Percentiles rank a stretch among this genome's conserved stretches.
phyloP scores from a whole-genome alignment of 345 rosid species.

The Hirschfeldia incana region DNA sequence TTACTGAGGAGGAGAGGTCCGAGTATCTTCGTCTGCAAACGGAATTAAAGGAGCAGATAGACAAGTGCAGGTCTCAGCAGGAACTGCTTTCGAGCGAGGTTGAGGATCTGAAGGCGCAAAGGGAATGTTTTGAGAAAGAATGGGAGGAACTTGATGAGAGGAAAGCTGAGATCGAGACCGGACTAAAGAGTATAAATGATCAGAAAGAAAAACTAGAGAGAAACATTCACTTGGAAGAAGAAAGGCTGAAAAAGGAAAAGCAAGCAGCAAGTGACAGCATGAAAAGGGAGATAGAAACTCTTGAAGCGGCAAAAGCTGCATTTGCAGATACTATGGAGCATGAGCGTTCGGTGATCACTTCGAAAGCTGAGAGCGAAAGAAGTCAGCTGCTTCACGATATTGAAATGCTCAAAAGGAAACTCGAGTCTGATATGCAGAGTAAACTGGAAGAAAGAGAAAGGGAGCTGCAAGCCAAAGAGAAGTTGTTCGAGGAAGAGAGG shows the following conservation, averaged over 20 bases:
- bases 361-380: conserved; percentile 73
- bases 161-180: conserved; percentile 57
- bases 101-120: conserved; percentile 82
- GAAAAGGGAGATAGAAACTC: conserved; percentile 65
- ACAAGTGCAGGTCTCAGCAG: conserved; percentile 71
- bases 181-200: conserved; percentile 49
- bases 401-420: conserved; percentile 66
- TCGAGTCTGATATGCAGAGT: conserved; percentile 66
- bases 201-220: conserved; percentile 66
- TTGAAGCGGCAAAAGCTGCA: conserved; percentile 68
- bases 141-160: conserved; percentile 92
- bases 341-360: conserved; percentile 55
- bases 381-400: conserved; percentile 70
- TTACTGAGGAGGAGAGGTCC: conserved; percentile 80
- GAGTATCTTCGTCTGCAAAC: conserved; percentile 70
- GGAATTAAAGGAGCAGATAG: conserved; percentile 74
- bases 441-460: conserved; percentile 66
- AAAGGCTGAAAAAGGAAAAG: conserved; percentile 61
- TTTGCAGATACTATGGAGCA: conserved; percentile 70
- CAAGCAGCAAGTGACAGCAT: conserved; percentile 49
- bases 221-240: conserved; percentile 59
- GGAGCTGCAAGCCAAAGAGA: conserved; percentile 56
- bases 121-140: conserved; percentile 85
- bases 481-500: conserved; percentile 76
- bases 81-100: conserved; percentile 77